These are phyloP conservation scores for Trapa bicornis DNA, from an alignment of 345 rosid species.

Conservation along the genomic window DNA sequence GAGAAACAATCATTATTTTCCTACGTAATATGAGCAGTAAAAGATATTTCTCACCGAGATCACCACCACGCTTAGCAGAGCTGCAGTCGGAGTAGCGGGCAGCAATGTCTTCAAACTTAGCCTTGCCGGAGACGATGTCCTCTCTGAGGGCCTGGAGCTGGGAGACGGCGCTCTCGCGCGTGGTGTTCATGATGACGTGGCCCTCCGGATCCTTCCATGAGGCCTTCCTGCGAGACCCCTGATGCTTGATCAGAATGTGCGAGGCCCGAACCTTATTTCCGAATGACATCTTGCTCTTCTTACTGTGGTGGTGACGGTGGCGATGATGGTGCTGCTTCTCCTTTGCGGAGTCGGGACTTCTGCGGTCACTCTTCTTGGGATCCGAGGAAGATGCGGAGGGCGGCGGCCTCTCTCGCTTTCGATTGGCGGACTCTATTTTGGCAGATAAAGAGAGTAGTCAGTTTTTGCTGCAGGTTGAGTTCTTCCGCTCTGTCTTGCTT, in stretches of 20 bases:
- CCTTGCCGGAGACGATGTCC: constrained; percentile 66
- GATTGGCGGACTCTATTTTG: constrained; percentile 49
- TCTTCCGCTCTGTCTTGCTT: background rate
- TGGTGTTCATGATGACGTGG: constrained; percentile 46
- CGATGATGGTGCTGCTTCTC: background rate
- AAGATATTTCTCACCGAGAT: constrained; percentile 46
- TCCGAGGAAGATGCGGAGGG: constrained; percentile 25
- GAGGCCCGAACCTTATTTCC: constrained; percentile 63
- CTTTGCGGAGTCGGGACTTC: constrained; percentile 3
- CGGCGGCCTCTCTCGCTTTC: constrained; percentile 34
- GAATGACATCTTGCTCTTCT: constrained; percentile 31
- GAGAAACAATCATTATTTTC: background rate
- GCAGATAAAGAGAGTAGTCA: constrained; percentile 2
- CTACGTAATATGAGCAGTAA: background rate
- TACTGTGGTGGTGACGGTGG: constrained; percentile 12
- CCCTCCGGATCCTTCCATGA: constrained; percentile 99
- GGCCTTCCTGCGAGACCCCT: constrained; percentile 84
- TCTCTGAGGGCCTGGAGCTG: constrained; percentile 62
- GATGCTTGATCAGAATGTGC: constrained; percentile 84
- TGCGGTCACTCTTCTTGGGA: constrained; percentile 7
- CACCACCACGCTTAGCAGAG: constrained; percentile 98
- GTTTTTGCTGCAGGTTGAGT: background rate
- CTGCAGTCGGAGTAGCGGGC: constrained; percentile 78
- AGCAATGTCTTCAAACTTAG: constrained; percentile 69
- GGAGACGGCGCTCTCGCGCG: constrained; percentile 57